A percentile compares a stretch with the other conserved stretches of the same genome.
Conservation (phyloP, 768 basidiomycete species). For the Wakefieldia striispora region DNA sequence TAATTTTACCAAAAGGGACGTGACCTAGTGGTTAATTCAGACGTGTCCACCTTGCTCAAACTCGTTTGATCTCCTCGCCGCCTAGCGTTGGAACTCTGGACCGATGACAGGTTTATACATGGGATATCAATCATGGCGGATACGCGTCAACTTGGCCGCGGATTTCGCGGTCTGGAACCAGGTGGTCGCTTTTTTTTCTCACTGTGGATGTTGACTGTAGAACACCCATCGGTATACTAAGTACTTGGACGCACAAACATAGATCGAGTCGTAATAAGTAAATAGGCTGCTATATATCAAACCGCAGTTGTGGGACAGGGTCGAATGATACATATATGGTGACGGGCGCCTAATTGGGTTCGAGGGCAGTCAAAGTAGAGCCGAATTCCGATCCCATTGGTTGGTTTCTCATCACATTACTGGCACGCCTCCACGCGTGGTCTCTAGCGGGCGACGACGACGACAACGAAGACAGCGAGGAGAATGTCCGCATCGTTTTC, state of each 20-base stretch:
- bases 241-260: too few species aligned
- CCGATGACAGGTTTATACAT: too few species aligned
- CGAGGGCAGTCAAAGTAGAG: slow-evolving; percentile 4
- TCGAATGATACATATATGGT: slow-evolving; percentile 17
- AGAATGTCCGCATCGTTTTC: slow-evolving; percentile 19
- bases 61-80: slow-evolving; percentile 41
- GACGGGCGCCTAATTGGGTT: slow-evolving; percentile 37
- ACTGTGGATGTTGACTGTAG: too few species aligned
- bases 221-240: too few species aligned
- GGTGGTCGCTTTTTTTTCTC: too few species aligned
- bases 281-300: too few species aligned
- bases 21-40: too few species aligned
- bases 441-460: slow-evolving; percentile 8
- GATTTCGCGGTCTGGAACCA: slow-evolving; percentile 4
- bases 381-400: slow-evolving; percentile 13
- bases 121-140: too few species aligned
- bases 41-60: not conserved
- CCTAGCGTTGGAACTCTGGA: too few species aligned
- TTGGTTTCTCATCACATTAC: not conserved
- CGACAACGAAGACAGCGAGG: slow-evolving; percentile 14
- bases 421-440: not conserved
- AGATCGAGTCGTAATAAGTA: slow-evolving; percentile 37
- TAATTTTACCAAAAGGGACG: not conserved
- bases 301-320: slow-evolving; percentile 35
- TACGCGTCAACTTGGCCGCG: too few species aligned